Evolutionary conservation across 2,329 filamentous ascomycete genomes (phyloP), one percentile per base, ranked within the genome.

Genomic region (Pseudogymnoascus sp.): DNA sequence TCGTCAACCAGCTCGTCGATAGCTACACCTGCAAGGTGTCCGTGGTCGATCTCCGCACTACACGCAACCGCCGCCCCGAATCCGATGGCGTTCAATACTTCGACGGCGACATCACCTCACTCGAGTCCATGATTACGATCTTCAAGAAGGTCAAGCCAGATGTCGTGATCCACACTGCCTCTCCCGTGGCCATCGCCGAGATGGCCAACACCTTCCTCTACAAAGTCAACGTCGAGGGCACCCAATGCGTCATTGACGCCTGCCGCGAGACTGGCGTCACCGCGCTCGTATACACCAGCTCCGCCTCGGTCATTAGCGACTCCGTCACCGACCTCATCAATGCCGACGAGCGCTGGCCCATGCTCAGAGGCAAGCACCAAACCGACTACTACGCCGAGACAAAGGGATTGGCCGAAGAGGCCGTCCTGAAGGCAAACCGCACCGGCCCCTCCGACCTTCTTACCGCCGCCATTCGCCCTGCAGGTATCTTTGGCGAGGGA

Each of bases 91-190:
- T 87, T 59, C 74, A 79, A 60, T 94, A 94, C 77, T 81, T 84
- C 73, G 85, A 91, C 68, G 88, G 85, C 72, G 89, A 93, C 74
- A 91, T 94, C 72, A 92, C 89, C 61, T 84, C 89, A 65, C 71
- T 77, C 15, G 78, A 79, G 61, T 80, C 79, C 64, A 79, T 94
- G 65, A 73, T 82, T 40, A 77, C 80, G 37, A 76, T 90, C 47
- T 85, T 97, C 68, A 74, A 80, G 33, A 78, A 84, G 65, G 79
- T 86, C 61, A 83, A 82, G 68, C 92, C 93, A 17, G 86, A 92
- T 71, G 84, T 95, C 11, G 90, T 99, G 59, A 87, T 97, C 70
- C 93, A 99, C 75, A 96, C 92, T 1, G 94, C 93, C 17, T 90
- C 87, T 35, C 89, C 90, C 39, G 74, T 80, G 24, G 80, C 78